Evolutionary conservation across 768 basidiomycete genomes (phyloP), one percentile per base, ranked within the genome.

Genomic region (Phaffia tasmanica): DNA sequence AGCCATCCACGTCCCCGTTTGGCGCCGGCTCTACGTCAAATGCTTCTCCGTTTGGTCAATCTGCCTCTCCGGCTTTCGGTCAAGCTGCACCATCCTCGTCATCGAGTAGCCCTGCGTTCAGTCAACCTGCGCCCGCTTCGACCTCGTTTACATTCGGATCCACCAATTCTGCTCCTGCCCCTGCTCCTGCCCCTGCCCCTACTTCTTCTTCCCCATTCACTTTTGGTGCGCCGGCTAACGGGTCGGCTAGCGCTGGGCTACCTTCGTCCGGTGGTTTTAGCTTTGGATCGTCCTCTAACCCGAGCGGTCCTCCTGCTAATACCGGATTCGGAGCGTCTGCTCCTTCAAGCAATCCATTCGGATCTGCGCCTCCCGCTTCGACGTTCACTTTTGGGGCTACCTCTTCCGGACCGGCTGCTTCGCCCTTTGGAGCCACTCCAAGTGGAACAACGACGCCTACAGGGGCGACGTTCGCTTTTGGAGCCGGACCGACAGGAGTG

Each of bases 371-470:
- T 1, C 15, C 50, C 51, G 51, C 55, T 35, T 47, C 63, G 9
- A 56, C 50, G 5, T 64, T 64, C 55, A 35, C 63, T 5, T 64
- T 64, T 48, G 63, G 63, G 30, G 63, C 35, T 42, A 5, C 35
- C 35, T 42, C 35, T 11, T 42, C 35, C 35, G 35, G 6, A 11
- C 35, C 35, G 35, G 11, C 35, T 42, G 35, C 35, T 42, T 42
- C 35, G 35, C 35, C 35, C 35, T 42, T 42, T 11, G 35, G 35
- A 42, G 11, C 35, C 35, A 11, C 35, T 42, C 35, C 35, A 5
- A 42, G 63, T 46, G 55, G 61, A 50, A 51, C 59, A 18, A 27
- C 35, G 35, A 42, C 35, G 35, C 35, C 35, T 42, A 42, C 35
- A 42, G 35, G 35, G 35, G 35, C 35, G 11, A 42, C 35, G 35